Evolutionary conservation across 2,329 filamentous ascomycete genomes (phyloP), one percentile per base, ranked within the genome.

Genomic region (Pestalotiopsis sp.): DNA sequence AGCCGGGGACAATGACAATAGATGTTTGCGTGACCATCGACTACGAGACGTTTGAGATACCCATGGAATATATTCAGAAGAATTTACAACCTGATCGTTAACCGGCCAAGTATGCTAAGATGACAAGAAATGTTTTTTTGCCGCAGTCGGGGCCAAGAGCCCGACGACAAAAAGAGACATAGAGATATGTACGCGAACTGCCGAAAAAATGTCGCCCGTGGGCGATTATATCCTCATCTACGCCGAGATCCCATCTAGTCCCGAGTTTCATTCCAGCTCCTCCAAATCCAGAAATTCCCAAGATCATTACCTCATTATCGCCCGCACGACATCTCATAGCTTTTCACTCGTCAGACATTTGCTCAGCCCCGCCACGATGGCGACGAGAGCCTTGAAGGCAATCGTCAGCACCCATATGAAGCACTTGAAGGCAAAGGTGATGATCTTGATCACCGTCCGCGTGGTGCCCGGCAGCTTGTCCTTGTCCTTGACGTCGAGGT

Each of bases 321-420:
- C 25, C 23, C 20, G 13, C 4, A 56, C 12, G 49, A 31, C 31
- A 1, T 31, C 23, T 73, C 72, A 82, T 69, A 81, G 76, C 75
- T 83, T 84, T 69, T 81, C 81, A 57, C 76, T 79, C 52, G 80
- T 82, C 68, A 89, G 71, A 70, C 87, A 88, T 76, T 80, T 85
- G 67, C 85, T 85, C 70, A 89, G 70, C 9, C 84, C 80, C 67
- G 84, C 83, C 65, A 88, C 80, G n/a, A 88, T 77, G 49, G 82
- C 82, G 66, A 82, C 81, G 11, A 87, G 70, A 63, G 84, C 84
- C 78, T 87, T 89, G 74, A 91, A 86, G 4, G 80, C 76, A 27
- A 89, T 76, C n/a, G 86, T 87, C 64, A 90, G 76, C 14, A 84
- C 76, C 88, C 89, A 91, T 63, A 90, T 84, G 45, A 88, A 77